These are phyloP conservation scores for Chlorella sp. DNA, from an alignment of 139 green algal species.

Conservation along the genomic window DNA sequence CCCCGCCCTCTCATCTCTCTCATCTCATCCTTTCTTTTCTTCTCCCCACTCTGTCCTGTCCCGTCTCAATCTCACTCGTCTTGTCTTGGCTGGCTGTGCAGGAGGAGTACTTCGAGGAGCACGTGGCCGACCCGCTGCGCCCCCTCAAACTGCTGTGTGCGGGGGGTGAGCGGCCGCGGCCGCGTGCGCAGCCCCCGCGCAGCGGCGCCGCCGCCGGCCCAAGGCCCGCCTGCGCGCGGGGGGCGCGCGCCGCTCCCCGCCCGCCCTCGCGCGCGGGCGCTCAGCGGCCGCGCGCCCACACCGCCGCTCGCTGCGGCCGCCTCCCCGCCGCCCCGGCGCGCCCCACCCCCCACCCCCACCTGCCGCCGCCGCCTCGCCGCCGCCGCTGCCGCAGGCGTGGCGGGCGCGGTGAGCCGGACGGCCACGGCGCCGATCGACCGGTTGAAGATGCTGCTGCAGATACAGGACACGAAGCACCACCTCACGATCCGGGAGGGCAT, in stretches of 20 bases:
- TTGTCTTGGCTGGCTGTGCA: not conserved
- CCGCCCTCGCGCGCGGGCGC: too few relatives aligned
- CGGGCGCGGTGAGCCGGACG: conserved; percentile 85
- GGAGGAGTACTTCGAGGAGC: conserved; percentile 35
- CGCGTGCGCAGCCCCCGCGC: too few relatives aligned
- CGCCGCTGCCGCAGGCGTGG: conserved; percentile 58
- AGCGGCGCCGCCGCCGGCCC: not conserved
- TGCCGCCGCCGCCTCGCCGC: not conserved
- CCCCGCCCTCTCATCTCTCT: too few relatives aligned
- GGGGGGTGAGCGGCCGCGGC: conserved; percentile 29
- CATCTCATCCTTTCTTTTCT: too few relatives aligned
- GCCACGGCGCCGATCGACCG: conserved; percentile 90
- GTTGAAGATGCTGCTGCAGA: conserved; percentile 92
- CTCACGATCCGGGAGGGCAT: conserved; percentile 72
- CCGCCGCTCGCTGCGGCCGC: not conserved
- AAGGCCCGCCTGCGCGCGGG: not conserved
- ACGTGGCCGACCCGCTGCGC: conserved; percentile 35
- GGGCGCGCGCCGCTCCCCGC: too few relatives aligned
- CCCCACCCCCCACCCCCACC: not conserved
- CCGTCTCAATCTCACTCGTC: too few relatives aligned
- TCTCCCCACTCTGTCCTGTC: too few relatives aligned
- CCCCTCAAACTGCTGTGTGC: conserved; percentile 53
- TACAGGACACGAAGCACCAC: conserved; percentile 62
- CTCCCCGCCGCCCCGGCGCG: not conserved
- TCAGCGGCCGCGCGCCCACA: not conserved